phyloP scores from a whole-genome alignment of 1,284 basidiomycete species.

The Termitomyces sp. region DNA sequence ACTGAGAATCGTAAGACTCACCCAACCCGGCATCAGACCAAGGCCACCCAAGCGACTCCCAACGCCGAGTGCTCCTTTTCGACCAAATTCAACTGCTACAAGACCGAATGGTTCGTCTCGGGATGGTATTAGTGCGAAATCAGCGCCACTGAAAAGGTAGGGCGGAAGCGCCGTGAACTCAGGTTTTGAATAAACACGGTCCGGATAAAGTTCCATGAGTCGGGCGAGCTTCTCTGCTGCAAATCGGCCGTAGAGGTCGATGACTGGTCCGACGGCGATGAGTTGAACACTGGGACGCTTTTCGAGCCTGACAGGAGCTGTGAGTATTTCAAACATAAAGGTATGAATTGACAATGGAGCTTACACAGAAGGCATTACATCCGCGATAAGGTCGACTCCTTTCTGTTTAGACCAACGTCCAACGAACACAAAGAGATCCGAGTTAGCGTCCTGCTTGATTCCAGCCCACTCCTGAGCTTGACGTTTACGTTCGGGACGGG shows the following conservation, averaged over 20 bases:
- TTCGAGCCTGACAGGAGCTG: constrained; percentile 51
- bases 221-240: constrained; percentile 89
- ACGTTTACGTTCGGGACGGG: constrained; percentile 83
- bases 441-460: constrained; percentile 83
- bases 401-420: constrained; percentile 97
- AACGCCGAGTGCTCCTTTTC: constrained; percentile 92
- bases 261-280: constrained; percentile 87
- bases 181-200: constrained; percentile 88
- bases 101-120: constrained; percentile 94
- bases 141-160: constrained; percentile 88
- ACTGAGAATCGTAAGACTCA: constrained; percentile 35
- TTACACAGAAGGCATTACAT: constrained; percentile 83
- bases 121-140: constrained; percentile 90
- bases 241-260: constrained; percentile 90
- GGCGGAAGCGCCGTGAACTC: constrained; percentile 93
- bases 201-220: constrained; percentile 91
- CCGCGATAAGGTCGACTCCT: constrained; percentile 91
- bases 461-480: constrained; percentile 93
- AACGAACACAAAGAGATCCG: constrained; percentile 90
- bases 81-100: constrained; percentile 91
- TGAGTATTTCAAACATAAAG: constrained; percentile 14
- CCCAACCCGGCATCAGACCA: constrained; percentile 95
- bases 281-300: constrained; percentile 84
- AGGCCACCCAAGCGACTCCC: constrained; percentile 89
- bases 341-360: constrained; percentile 27